phyloP scores from a whole-genome alignment of 1,284 basidiomycete species.

The Pisolithus thermaeus region DNA sequence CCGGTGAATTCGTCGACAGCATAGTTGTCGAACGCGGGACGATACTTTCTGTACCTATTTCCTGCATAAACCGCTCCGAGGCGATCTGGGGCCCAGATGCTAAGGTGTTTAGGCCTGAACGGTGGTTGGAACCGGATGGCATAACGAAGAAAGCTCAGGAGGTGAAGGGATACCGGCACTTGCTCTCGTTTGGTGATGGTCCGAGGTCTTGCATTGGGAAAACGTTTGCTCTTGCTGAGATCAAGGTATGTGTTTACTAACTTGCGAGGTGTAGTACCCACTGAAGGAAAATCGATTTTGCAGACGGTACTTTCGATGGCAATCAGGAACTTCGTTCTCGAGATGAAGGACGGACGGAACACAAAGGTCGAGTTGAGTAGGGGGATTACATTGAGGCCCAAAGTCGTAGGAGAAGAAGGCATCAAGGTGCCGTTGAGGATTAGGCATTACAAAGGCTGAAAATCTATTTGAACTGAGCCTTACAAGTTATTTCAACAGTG shows the following conservation, averaged over 20 bases:
- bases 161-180: slow-evolving; percentile 23
- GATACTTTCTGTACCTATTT: slow-evolving; percentile 34
- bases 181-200: slow-evolving; percentile 27
- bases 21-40: slow-evolving; percentile 44
- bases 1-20: slow-evolving; percentile 34
- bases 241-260: slow-evolving; percentile 20
- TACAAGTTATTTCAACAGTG: no score
- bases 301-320: slow-evolving; percentile 9
- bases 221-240: slow-evolving; percentile 25
- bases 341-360: no score
- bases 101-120: slow-evolving; percentile 34
- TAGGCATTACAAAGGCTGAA: no score
- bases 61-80: slow-evolving; percentile 41
- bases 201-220: slow-evolving; percentile 29
- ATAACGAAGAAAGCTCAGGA: slow-evolving; percentile 16
- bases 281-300: no score
- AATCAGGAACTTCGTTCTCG: no score
- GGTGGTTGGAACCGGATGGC: slow-evolving; percentile 31
- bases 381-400: no score
- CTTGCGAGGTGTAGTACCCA: no score
- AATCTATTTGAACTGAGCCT: no score
- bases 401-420: no score
- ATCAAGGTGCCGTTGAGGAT: no score
- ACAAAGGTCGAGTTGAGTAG: no score
- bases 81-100: slow-evolving; percentile 42